Conservation (phyloP, 768 basidiomycete species). For the Mycena olivaceomarginata region DNA sequence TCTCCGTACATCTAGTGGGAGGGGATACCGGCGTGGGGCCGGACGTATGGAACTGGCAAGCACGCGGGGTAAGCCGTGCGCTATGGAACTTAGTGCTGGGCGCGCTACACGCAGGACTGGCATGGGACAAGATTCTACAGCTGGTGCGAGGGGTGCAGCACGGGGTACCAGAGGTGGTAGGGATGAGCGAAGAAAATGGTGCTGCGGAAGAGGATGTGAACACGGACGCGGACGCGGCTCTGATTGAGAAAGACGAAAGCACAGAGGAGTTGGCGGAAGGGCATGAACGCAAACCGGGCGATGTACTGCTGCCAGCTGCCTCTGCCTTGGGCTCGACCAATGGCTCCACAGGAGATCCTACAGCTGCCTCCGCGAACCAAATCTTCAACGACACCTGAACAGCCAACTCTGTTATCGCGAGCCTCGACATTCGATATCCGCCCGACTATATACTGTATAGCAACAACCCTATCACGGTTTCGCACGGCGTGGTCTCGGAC, state of each 20-base stretch:
- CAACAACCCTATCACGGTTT: constrained; percentile 19
- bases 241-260: constrained; percentile 50
- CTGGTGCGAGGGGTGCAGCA: constrained; percentile 76
- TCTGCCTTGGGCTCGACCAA: not conserved
- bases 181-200: constrained; percentile 23
- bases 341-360: not conserved
- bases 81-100: constrained; percentile 86
- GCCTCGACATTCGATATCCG: constrained; percentile 39
- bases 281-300: constrained; percentile 57
- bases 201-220: too few relatives aligned
- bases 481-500: not conserved
- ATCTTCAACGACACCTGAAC: constrained; percentile 80
- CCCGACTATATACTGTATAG: too few relatives aligned
- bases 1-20: constrained; percentile 79
- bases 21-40: constrained; percentile 74
- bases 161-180: constrained; percentile 64
- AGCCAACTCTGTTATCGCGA: constrained; percentile 69
- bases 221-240: too few relatives aligned
- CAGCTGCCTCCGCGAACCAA: constrained; percentile 46
- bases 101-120: constrained; percentile 73
- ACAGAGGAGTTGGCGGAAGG: constrained; percentile 58
- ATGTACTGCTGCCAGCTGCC: constrained; percentile 44
- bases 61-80: constrained; percentile 80
- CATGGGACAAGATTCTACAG: constrained; percentile 76
- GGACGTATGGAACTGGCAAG: constrained; percentile 87